Evolutionary conservation across 2,329 filamentous ascomycete genomes (phyloP), one percentile per base, ranked within the genome.

Genomic region (Fusarium pininemorale): DNA sequence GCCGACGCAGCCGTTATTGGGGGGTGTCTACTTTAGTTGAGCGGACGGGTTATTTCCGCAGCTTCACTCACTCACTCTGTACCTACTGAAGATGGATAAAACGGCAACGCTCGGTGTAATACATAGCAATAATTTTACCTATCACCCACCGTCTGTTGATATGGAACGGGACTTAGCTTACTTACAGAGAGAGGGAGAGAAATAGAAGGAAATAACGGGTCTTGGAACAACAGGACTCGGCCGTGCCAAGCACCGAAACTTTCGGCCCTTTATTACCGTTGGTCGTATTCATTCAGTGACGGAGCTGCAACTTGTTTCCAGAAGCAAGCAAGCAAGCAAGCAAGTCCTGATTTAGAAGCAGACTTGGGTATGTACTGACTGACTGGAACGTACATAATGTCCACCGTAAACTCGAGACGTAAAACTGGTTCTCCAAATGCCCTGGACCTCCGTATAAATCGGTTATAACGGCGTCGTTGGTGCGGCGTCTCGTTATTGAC

Each of bases 1-100:
- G 77, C 77, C 77, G 77, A 76, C 75, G 66, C 75, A 78, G 73
- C 77, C 77, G 77, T 78, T 69, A 15, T 63, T 70, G 66, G 71
- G 75, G 62, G 64, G 71, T 45, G 72, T 45, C 45, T 53, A n/a
- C 39, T n/a, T n/a, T n/a, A 24, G 35, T 28, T 39, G 53, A 63
- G 64, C 69, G 44, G 73, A 24, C 54, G 75, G 70, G 32, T 42
- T 69, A 55, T 69, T 69, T 69, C 66, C 66, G 66, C 50, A 24
- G 26, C 65, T 44, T 35, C 48, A 50, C 48, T 13, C 48, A 50
- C 48, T 13, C 15, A 37, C 15, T 37, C 35, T 18, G 35, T 35
- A 22, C 28, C 28, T 30, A 30, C n/a, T 37, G 51, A 20, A 45
- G 50, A 37, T 30, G 39, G 53, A 53, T 59, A 42, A 28, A 30